These are phyloP conservation scores for Cinnamomum chago DNA, from an alignment of 164 flowering plant species.

Conservation along the genomic window DNA sequence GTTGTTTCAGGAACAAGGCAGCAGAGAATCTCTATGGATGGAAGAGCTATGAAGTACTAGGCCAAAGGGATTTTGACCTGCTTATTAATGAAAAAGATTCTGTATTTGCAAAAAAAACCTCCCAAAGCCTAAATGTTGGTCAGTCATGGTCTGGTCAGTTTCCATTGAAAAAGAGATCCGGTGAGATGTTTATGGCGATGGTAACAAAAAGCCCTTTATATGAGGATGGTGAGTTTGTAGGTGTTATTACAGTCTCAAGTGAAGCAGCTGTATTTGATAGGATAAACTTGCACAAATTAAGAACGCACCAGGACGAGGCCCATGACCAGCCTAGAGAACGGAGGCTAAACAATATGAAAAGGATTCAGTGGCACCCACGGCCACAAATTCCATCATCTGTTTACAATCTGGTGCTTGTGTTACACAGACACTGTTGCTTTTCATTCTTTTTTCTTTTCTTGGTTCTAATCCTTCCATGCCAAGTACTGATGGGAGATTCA, in stretches of 20 bases:
- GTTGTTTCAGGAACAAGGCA: constrained; percentile 58
- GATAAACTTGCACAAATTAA: constrained; percentile 24
- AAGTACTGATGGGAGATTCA: constrained; percentile 1
- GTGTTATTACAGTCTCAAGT: constrained; percentile 72
- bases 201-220: constrained; percentile 68
- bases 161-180: constrained; percentile 68
- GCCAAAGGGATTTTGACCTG: constrained; percentile 37
- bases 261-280: constrained; percentile 61
- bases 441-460: not conserved
- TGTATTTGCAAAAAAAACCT: constrained; percentile 24
- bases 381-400: constrained; percentile 63
- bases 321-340: constrained; percentile 24
- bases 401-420: constrained; percentile 72
- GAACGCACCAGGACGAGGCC: constrained; percentile 28
- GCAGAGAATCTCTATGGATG: constrained; percentile 83
- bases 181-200: constrained; percentile 70
- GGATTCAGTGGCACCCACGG: constrained; percentile 51
- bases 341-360: constrained; percentile 36
- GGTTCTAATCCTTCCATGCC: constrained; percentile 6
- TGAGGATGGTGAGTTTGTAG: constrained; percentile 68
- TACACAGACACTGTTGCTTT: constrained; percentile 3
- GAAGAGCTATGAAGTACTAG: constrained; percentile 59
- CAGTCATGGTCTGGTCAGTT: constrained; percentile 83
- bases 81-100: constrained; percentile 44
- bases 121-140: constrained; percentile 41